These are phyloP conservation scores for Wickerhamiella nectarea DNA, from an alignment of 805 yeast species.

Conservation along the genomic window DNA sequence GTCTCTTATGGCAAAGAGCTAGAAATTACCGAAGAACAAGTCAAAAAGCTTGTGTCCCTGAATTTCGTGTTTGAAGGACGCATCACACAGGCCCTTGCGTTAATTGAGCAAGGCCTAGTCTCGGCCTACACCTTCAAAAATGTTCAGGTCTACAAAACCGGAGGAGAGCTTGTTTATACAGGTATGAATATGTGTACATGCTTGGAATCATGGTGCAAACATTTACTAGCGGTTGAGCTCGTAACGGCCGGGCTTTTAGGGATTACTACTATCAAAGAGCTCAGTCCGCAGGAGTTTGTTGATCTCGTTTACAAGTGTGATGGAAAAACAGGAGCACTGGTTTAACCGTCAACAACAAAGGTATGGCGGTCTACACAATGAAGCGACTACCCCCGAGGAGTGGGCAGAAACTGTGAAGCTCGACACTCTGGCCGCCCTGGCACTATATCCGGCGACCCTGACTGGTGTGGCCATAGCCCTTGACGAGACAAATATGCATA, in stretches of 20 bases:
- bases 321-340: constrained; percentile 9
- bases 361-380: constrained; percentile 12
- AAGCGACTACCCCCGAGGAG: constrained; percentile 15
- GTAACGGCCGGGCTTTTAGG: background rate
- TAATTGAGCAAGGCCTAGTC: background rate
- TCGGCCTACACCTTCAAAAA: background rate
- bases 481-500: constrained; percentile 7
- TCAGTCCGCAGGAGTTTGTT: constrained; percentile 29
- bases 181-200: background rate
- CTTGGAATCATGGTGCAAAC: background rate
- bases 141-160: background rate
- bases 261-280: constrained; percentile 27
- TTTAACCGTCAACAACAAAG: constrained; percentile 11
- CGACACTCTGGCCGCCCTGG: constrained; percentile 17
- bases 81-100: constrained; percentile 1
- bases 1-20: constrained; percentile 4
- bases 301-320: constrained; percentile 6
- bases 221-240: background rate
- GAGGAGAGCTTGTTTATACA: background rate
- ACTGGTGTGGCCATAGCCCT: constrained; percentile 14
- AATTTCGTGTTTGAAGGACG: constrained; percentile 6
- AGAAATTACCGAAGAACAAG: constrained; percentile 2
- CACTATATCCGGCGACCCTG: constrained; percentile 10
- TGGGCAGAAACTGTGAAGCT: constrained; percentile 9
- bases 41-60: background rate